phyloP scores from a whole-genome alignment of 1,284 basidiomycete species.

The Singerocomus rubriflavus region DNA sequence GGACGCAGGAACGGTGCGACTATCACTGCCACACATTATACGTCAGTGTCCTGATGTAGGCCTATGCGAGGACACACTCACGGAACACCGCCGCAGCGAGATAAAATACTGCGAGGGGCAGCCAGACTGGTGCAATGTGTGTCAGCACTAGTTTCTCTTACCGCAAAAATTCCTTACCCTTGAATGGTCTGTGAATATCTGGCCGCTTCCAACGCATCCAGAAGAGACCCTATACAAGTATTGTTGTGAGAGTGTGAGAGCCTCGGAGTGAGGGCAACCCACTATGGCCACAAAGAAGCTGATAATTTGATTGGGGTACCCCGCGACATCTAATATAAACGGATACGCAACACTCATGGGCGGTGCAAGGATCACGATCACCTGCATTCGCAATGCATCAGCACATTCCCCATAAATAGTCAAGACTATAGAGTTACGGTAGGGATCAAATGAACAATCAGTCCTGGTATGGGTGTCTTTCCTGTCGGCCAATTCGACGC shows the following conservation, averaged over 20 bases:
- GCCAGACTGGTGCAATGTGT: slow-evolving; percentile 43
- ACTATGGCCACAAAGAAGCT: slow-evolving; percentile 55
- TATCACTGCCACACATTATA: slow-evolving; percentile 38
- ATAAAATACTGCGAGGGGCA: slow-evolving; percentile 55
- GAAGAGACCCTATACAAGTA: slow-evolving; percentile 46
- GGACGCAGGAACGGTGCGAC: slow-evolving; percentile 56
- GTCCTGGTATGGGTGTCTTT: slow-evolving; percentile 37
- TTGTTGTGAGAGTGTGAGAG: neutral
- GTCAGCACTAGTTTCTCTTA: neutral
- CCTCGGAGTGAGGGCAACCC: neutral
- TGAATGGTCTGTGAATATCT: slow-evolving; percentile 50
- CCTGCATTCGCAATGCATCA: slow-evolving; percentile 26
- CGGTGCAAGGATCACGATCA: slow-evolving; percentile 48
- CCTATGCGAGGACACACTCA: slow-evolving; percentile 23
- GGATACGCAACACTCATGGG: slow-evolving; percentile 46
- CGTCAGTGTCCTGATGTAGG: neutral
- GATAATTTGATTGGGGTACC: slow-evolving; percentile 56
- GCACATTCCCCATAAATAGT: no score
- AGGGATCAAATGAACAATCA: slow-evolving; percentile 36
- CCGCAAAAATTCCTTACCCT: slow-evolving; percentile 33
- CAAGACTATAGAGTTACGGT: slow-evolving; percentile 13
- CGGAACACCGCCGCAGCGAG: slow-evolving; percentile 50
- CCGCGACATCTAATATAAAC: slow-evolving; percentile 56
- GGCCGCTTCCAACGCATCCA: slow-evolving; percentile 54
- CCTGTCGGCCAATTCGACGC: slow-evolving; percentile 39